Base-by-base conservation (phyloP, 495 filamentous ascomycete species). In the Aspergillus asperescens region DNA sequence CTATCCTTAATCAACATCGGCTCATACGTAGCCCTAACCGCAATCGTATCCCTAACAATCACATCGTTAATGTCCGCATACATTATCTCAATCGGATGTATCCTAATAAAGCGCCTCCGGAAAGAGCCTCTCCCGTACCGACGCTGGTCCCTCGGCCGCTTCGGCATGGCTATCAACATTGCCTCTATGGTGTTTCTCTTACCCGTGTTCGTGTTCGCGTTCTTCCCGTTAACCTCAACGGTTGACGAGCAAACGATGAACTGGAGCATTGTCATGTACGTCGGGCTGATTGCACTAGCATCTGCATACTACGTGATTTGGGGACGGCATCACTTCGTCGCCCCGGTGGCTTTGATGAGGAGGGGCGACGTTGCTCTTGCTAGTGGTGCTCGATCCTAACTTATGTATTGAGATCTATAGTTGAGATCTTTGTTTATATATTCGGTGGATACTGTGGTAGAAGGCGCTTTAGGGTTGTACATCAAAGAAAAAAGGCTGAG, bases 1-100 rank as follows among this genome's bases (percentile, higher is more conserved):
- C 68, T 80, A 4, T 73, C 74, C 6, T 59, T 80, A 13, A 77
- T 81, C 58, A 80, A 79, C 55, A 75, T 82, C 41, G 75, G 75
- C 40, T 79, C 77, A 2, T 27, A 65, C 9, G 68, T 72, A 4
- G 73, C 76, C 15, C 65, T 81, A 32, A 67, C 68, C 38, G 73
- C 72, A 42, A 73, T 79, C 16, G 58, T 75, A 27, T 77, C 77
- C 2, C 60, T 81, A 28, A 68, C 65, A 13, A 72, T 64, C 39
- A 74, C 59, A 5, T 66, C 68, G 13, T 60, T 65, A 24, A 67
- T 66, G 62, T 70, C 72, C 4, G 78, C 78, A 7, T 82, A 81
- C 44, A 72, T 77, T 20, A 63, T 81, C 5, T 66, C 72, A 1
- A 77, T 79, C 43, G 61, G 60, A 16, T 77, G 76, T 50, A 68